These are phyloP conservation scores for Chalciporus pseudorubinellus DNA, from an alignment of 768 basidiomycete species.

Conservation along the genomic window DNA sequence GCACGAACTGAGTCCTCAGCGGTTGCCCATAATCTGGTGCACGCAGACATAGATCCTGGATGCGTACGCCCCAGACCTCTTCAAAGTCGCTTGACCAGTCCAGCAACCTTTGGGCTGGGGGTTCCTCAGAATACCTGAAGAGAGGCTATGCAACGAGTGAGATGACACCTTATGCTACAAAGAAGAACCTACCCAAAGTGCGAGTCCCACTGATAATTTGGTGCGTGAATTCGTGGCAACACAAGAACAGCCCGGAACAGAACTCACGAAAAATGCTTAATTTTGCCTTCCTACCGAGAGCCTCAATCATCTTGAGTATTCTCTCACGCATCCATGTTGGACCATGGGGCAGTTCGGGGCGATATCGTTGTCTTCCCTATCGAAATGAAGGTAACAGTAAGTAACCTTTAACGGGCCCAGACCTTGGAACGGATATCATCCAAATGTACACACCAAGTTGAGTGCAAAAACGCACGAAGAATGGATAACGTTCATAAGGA, in stretches of 20 bases:
- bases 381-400: not conserved
- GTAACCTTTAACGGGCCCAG: not conserved
- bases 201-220: constrained; percentile 50
- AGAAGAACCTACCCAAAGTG: constrained; percentile 54
- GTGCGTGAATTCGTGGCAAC: constrained; percentile 8
- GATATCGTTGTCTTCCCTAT: constrained; percentile 35
- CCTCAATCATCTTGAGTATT: constrained; percentile 38
- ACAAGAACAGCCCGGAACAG: constrained; percentile 32
- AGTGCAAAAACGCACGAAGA: constrained; percentile 66
- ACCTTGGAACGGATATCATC: not conserved
- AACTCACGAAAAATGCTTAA: constrained; percentile 47
- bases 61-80: constrained; percentile 62
- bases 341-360: constrained; percentile 22
- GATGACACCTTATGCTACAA: constrained; percentile 20
- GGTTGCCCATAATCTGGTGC: constrained; percentile 16
- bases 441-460: constrained; percentile 49
- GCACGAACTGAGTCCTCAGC: constrained; percentile 14
- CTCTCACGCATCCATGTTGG: constrained; percentile 38
- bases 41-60: constrained; percentile 43
- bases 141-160: constrained; percentile 48
- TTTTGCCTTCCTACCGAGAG: constrained; percentile 41
- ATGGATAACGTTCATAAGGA: constrained; percentile 69
- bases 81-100: constrained; percentile 63
- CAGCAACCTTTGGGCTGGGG: constrained; percentile 50
- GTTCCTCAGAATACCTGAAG: constrained; percentile 59